Evolutionary conservation across 1,284 basidiomycete genomes (phyloP), one percentile per base, ranked within the genome.

Genomic region (Puccinia horiana): DNA sequence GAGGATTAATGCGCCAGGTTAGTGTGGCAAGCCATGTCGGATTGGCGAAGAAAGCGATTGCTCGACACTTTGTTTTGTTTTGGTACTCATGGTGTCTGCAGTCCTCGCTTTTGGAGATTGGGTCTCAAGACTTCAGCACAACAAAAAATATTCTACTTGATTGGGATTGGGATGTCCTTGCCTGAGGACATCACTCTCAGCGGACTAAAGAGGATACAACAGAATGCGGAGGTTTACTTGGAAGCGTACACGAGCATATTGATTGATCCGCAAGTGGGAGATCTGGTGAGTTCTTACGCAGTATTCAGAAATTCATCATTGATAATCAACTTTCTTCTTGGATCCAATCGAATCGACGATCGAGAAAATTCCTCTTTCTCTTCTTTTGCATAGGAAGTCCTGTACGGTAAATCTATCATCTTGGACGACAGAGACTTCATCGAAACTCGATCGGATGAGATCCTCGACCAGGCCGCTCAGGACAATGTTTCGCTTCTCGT

Each of bases 371-470:
- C n/a, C n/a, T n/a, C n/a, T n/a, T n/a, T n/a, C n/a, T n/a, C 32
- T 20, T n/a, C n/a, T n/a, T n/a, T n/a, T 84, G 85, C 85, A 83
- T 89, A 94, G 94, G 95, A 98, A 91, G 90, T 89, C 52, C 94
- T 98, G 87, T 99, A 99, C 86, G 93, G 91, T 49, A 94, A 93
- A 86, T 88, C 91, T 0, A 88, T 99, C 83, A 94, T 96, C 81
- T 88, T 96, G 26, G 97, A 97, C 0, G 95, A 98, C 88, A 91
- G 97, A 20, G 96, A 99, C 87, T 94, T 95, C 89, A 96, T 99
- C 61, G 97, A 99, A 88, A 92, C 94, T 0, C 92, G 95, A 85
- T 93, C 93, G 85, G 96, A 98, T 85, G 93, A 93, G 77, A 99
- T 99, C 84, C 88, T 99, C 40, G 86, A 88, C 37, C 89, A 92